These are phyloP conservation scores for Tylopilus vinaceipallidus DNA, from an alignment of 768 basidiomycete genomes.

Conservation along the genomic window DNA sequence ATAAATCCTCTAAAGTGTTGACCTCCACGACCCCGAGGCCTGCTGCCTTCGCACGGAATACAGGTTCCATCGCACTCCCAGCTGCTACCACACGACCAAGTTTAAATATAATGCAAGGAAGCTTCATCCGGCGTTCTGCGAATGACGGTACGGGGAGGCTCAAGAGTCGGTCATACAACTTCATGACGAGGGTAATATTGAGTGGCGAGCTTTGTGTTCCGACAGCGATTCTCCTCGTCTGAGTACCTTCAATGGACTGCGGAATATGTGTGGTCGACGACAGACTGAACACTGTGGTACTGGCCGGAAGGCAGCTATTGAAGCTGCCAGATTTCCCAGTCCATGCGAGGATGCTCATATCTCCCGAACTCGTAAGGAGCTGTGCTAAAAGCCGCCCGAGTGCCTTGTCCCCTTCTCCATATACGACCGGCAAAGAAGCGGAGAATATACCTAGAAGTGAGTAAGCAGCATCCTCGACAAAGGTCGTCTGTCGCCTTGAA, in stretches of 20 bases:
- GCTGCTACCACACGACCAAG: neutral
- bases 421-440: neutral
- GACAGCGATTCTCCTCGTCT: too few species aligned
- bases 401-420: neutral
- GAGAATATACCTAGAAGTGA: neutral
- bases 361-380: neutral
- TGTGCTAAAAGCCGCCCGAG: neutral
- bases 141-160: neutral
- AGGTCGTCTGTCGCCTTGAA: neutral
- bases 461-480: too few species aligned
- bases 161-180: neutral
- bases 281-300: neutral
- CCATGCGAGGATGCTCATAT: constrained; percentile 7
- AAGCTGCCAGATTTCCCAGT: neutral
- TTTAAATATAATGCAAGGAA: constrained; percentile 1
- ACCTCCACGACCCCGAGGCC: neutral
- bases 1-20: neutral
- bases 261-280: neutral
- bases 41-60: neutral
- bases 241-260: too few species aligned
- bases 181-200: neutral
- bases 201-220: neutral
- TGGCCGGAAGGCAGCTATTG: constrained; percentile 5
- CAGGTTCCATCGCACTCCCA: neutral
- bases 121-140: constrained; percentile 5